Percentiles rank a stretch among this genome's conserved stretches.
phyloP scores from a whole-genome alignment of 2,329 filamentous ascomycete species.

The Pestalotiopsis sp. region DNA sequence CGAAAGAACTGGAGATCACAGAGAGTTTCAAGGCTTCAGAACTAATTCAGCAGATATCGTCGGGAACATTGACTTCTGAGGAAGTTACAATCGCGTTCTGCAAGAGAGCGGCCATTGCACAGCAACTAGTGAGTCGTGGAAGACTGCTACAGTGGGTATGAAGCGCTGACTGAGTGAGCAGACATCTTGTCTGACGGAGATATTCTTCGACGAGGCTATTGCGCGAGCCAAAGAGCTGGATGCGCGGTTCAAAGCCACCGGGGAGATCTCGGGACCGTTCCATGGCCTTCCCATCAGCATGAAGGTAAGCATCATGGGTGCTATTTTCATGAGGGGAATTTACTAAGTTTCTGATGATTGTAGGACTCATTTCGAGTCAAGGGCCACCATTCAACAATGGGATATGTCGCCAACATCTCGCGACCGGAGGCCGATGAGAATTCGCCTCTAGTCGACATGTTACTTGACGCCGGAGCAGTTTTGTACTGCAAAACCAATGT shows the following conservation, averaged over 20 bases:
- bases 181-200: slow-evolving; percentile 42
- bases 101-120: slow-evolving; percentile 30
- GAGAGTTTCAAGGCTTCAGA: slow-evolving; percentile 17
- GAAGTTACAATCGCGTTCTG: slow-evolving; percentile 28
- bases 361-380: slow-evolving; percentile 63
- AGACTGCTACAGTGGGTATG: neutral
- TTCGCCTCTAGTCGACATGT: slow-evolving; percentile 40
- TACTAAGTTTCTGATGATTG: no score
- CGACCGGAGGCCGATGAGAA: slow-evolving; percentile 14
- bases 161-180: neutral
- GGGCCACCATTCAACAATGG: slow-evolving; percentile 54
- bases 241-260: slow-evolving; percentile 37
- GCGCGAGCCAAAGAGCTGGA: slow-evolving; percentile 47
- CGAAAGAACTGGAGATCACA: slow-evolving; percentile 25
- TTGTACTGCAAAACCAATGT: slow-evolving; percentile 57
- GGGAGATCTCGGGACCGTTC: slow-evolving; percentile 55
- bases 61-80: slow-evolving; percentile 22
- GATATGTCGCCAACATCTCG: slow-evolving; percentile 44
- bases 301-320: slow-evolving; percentile 30
- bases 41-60: slow-evolving; percentile 19
- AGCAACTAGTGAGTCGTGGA: slow-evolving; percentile 23
- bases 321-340: no score
- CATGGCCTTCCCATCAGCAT: slow-evolving; percentile 59
- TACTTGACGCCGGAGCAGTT: slow-evolving; percentile 48
- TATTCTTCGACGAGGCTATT: slow-evolving; percentile 53